Evolutionary conservation across 768 basidiomycete genomes (phyloP).

Genomic region (Paxillus involutus): DNA sequence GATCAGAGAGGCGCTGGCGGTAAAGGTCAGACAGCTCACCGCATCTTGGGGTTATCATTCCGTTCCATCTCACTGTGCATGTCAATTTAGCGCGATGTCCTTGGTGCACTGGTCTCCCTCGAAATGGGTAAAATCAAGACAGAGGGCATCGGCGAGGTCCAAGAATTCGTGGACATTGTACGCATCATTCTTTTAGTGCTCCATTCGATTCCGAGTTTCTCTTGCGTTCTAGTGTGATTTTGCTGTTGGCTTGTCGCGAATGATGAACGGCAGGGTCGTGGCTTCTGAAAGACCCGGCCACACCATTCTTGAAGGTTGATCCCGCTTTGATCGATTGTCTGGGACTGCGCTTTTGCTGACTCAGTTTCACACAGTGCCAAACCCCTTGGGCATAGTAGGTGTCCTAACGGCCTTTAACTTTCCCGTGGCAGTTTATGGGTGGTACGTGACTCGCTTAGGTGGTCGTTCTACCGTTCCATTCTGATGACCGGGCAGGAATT

Average conservation of each 20-base stretch:
- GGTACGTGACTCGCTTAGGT: slow-evolving; percentile 42
- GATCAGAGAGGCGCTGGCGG: slow-evolving; percentile 77
- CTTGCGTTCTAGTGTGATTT: slow-evolving; percentile 74
- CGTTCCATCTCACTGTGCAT: slow-evolving; percentile 9
- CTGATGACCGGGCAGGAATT: slow-evolving; percentile 60
- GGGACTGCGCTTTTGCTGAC: not conserved
- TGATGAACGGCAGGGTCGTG: slow-evolving; percentile 90
- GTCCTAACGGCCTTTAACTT: slow-evolving; percentile 96
- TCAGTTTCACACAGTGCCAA: slow-evolving; percentile 62
- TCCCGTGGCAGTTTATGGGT: slow-evolving; percentile 91
- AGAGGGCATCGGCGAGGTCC: slow-evolving; percentile 91
- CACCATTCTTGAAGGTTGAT: slow-evolving; percentile 80
- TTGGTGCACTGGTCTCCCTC: slow-evolving; percentile 81
- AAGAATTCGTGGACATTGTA: slow-evolving; percentile 94
- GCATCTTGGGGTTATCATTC: not conserved
- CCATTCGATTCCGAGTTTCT: slow-evolving; percentile 7
- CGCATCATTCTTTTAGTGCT: slow-evolving; percentile 28
- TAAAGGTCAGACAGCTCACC: slow-evolving; percentile 52
- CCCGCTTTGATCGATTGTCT: not conserved
- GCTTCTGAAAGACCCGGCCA: slow-evolving; percentile 90
- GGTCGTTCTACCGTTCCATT: slow-evolving; percentile 2
- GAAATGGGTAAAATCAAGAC: slow-evolving; percentile 92
- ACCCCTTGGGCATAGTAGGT: slow-evolving; percentile 76
- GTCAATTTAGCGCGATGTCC: slow-evolving; percentile 58
- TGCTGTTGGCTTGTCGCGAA: slow-evolving; percentile 87